Evolutionary conservation across 116 monocot species (phyloP).

Genomic region (Phalaenopsis hybrid): DNA sequence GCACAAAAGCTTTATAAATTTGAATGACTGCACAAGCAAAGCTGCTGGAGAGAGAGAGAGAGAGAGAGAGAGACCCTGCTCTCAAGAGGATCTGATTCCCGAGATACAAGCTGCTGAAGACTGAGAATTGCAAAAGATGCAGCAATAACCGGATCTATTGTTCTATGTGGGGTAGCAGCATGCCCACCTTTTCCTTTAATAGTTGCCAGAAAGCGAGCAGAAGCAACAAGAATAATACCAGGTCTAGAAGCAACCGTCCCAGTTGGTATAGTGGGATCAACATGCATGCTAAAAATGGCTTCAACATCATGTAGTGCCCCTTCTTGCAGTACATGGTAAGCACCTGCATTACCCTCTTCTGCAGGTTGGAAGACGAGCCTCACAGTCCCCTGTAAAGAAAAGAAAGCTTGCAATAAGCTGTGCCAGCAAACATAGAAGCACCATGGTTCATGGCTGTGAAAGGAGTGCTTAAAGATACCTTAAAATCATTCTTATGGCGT

Average conservation of each 20-base stretch:
- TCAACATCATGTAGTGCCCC: slow-evolving; percentile 37
- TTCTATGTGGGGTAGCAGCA: slow-evolving; percentile 30
- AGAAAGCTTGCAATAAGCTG: neutral
- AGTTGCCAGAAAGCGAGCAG: slow-evolving; percentile 30
- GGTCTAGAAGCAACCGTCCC: slow-evolving; percentile 39
- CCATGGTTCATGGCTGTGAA: neutral
- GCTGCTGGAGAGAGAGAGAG: neutral
- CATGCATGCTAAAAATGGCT: slow-evolving; percentile 52
- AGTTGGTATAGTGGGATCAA: slow-evolving; percentile 26
- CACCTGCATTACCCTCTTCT: slow-evolving; percentile 55
- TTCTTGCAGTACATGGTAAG: slow-evolving; percentile 43
- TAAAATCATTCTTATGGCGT: slow-evolving; percentile 45
- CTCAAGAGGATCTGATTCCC: slow-evolving; percentile 53
- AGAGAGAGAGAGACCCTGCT: slow-evolving; percentile 16
- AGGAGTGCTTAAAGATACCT: slow-evolving; percentile 26
- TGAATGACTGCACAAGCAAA: neutral
- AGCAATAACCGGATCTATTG: slow-evolving; percentile 39
- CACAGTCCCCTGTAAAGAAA: slow-evolving; percentile 44
- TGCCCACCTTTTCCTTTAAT: slow-evolving; percentile 41
- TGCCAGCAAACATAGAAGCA: neutral
- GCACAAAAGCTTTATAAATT: neutral
- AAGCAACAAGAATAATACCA: slow-evolving; percentile 50
- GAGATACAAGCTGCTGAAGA: slow-evolving; percentile 49
- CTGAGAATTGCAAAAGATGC: slow-evolving; percentile 40
- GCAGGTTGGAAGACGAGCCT: slow-evolving; percentile 73